phyloP scores from a whole-genome alignment of 2,329 filamentous ascomycete genomes.

The Cladorrhinum sp. region DNA sequence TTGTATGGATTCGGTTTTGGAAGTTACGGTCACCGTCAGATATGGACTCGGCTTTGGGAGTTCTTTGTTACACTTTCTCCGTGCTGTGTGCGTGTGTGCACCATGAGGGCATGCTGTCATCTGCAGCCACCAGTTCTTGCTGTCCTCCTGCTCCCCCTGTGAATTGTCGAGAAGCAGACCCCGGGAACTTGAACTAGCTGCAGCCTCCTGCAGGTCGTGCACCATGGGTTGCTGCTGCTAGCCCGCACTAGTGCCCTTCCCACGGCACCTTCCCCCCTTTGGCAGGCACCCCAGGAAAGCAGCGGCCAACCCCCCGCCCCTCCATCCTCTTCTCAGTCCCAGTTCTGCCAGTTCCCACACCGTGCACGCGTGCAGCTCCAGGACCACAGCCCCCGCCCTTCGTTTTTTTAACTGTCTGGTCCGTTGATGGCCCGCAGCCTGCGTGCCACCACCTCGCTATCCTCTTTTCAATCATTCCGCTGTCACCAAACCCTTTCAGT shows the following conservation, averaged over 20 bases:
- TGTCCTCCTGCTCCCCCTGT: not conserved
- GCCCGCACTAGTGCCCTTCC: constrained; percentile 21
- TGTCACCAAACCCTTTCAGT: constrained; percentile 48
- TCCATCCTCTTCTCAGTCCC: not conserved
- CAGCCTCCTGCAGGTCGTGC: constrained; percentile 28
- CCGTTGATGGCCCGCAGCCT: constrained; percentile 39
- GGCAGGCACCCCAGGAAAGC: constrained; percentile 21
- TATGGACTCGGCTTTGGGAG: not conserved
- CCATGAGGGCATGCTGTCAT: constrained; percentile 26
- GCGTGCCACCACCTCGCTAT: constrained; percentile 50
- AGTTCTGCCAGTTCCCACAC: constrained; percentile 17
- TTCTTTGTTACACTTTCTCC: constrained; percentile 18
- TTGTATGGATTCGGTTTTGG: too few species aligned
- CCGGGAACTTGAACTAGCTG: constrained; percentile 18
- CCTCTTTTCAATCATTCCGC: constrained; percentile 50
- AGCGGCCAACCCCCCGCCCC: constrained; percentile 4
- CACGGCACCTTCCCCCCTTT: constrained; percentile 29
- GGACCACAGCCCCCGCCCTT: constrained; percentile 32
- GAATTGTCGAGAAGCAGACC: not conserved
- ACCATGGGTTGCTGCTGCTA: constrained; percentile 19
- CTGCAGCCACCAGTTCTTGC: constrained; percentile 19
- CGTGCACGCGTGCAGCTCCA: constrained; percentile 18
- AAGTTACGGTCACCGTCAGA: not conserved
- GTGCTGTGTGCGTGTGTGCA: constrained; percentile 14
- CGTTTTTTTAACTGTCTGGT: constrained; percentile 40